phyloP scores from a whole-genome alignment of 164 flowering plant genomes.

The Vitis rotundifolia region DNA sequence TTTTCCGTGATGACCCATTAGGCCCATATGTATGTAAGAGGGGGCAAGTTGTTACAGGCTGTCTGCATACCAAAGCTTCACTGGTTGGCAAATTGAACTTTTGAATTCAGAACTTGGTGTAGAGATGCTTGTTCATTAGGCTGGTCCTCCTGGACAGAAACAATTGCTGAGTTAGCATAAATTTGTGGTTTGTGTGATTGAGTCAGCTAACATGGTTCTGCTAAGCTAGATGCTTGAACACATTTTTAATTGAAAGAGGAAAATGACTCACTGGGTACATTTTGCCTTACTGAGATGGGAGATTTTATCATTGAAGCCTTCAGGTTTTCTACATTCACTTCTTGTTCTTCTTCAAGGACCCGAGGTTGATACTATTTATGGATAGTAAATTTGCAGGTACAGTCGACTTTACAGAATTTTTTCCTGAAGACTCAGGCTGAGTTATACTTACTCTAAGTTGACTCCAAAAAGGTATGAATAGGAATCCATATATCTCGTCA shows the following conservation, averaged over 20 bases:
- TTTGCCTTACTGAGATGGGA: not conserved
- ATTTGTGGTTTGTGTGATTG: not conserved
- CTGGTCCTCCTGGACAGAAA: not conserved
- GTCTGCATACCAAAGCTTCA: no score
- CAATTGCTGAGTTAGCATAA: not conserved
- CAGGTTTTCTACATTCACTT: not conserved
- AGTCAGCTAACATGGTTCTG: not conserved
- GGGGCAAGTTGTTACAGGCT: no score
- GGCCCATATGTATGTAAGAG: no score
- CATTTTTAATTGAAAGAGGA: not conserved
- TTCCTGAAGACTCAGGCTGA: slow-evolving; percentile 45
- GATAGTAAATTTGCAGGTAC: slow-evolving; percentile 44
- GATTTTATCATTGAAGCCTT: not conserved
- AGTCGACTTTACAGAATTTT: slow-evolving; percentile 53
- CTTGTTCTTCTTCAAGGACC: not conserved
- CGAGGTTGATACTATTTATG: not conserved
- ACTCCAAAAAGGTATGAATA: slow-evolving; percentile 51
- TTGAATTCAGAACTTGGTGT: no score
- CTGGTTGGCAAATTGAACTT: no score
- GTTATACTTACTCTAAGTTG: slow-evolving; percentile 69
- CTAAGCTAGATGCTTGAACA: not conserved
- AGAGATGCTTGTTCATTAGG: not conserved
- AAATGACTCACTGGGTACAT: not conserved
- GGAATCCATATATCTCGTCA: not conserved
- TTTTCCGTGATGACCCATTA: no score